Base-by-base conservation (phyloP, 768 basidiomycete species). In the Daedalea quercina region DNA sequence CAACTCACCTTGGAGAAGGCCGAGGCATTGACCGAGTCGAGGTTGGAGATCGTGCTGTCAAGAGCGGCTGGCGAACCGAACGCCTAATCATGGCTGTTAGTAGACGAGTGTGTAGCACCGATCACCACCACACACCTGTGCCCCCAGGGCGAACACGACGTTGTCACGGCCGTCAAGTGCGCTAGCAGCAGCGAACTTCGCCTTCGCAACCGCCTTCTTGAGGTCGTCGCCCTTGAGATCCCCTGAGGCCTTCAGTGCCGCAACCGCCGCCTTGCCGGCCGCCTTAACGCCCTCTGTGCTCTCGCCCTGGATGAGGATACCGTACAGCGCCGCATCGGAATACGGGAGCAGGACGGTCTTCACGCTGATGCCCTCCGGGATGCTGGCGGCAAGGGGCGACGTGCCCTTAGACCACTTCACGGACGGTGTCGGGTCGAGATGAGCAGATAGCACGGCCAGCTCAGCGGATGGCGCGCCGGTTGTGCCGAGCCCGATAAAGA, bases 401-500 rank as follows among this genome's bases (percentile, higher is more conserved):
- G 80, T 62, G 24, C 90, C 83, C 54, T 81, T 69, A 2, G 84
- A 79, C 94, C 94, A 98, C 70, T 97, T 97, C 65, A 97, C 75
- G 33, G 89, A 79, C 8, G 87, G 76, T 20, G 77, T 71, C 13
- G 94, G 84, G 43, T 91, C 89, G 59, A 97, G 73, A 62, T 93
- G 80, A 34, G 89, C 81, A 22, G 83, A 76, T 49, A 98, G 84
- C 41, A 88, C 82, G 44, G 90, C 83, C 55, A 92, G 77, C 57
- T 85, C 90, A 1, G 90, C 72, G 3, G 81, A 69, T 35, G 86
- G 76, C 3, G 79, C 71, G 13, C 81, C 76, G 9, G 86, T 68
- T n/a, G 78, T 72, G 26, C 95, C 95, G 63, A 85, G 92, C 7
- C 94, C 95, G 65, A 97, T 80, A 69, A 97, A 88, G 44, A 93